These are phyloP conservation scores for Rubroshorea leprosula DNA, from an alignment of 345 rosid genomes.

Conservation along the genomic window DNA sequence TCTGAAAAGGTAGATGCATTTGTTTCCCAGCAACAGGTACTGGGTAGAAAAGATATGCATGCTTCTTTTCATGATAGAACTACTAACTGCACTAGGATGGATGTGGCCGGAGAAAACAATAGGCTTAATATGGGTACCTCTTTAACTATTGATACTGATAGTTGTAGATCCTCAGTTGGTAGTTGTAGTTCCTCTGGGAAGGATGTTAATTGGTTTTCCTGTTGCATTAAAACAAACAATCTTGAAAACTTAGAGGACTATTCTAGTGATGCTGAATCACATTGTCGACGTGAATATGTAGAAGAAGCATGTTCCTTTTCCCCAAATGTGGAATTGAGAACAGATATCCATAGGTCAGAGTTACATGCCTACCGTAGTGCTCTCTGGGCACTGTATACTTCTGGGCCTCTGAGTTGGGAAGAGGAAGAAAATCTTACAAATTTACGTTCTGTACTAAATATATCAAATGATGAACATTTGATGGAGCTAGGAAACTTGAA, in stretches of 20 bases:
- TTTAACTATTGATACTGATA: conserved; percentile 31
- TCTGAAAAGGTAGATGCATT: conserved; percentile 17
- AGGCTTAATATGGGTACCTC: not conserved
- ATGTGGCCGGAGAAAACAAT: not conserved
- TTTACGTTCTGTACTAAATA: conserved; percentile 31
- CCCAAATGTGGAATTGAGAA: conserved; percentile 32
- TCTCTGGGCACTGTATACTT: conserved; percentile 50
- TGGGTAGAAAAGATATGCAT: conserved; percentile 30
- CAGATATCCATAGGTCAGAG: conserved; percentile 54
- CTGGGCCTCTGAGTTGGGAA: conserved; percentile 74
- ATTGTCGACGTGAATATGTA: conserved; percentile 17
- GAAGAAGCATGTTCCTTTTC: conserved; percentile 22
- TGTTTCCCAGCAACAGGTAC: conserved; percentile 8
- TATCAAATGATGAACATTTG: not conserved
- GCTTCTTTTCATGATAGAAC: conserved; percentile 24
- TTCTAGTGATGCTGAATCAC: conserved; percentile 49
- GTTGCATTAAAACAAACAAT: conserved; percentile 22
- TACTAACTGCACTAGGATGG: not conserved
- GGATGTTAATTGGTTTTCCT: conserved; percentile 18
- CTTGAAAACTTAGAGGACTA: conserved; percentile 29
- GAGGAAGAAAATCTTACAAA: conserved; percentile 68
- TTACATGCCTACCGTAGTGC: conserved; percentile 51
- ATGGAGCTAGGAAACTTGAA: not conserved
- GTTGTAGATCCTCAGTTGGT: conserved; percentile 52
- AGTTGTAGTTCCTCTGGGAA: conserved; percentile 51